Percentiles rank a stretch among this genome's conserved stretches.
Conservation (phyloP, 176 grass and related monocot species). For the Musa beccarii region DNA sequence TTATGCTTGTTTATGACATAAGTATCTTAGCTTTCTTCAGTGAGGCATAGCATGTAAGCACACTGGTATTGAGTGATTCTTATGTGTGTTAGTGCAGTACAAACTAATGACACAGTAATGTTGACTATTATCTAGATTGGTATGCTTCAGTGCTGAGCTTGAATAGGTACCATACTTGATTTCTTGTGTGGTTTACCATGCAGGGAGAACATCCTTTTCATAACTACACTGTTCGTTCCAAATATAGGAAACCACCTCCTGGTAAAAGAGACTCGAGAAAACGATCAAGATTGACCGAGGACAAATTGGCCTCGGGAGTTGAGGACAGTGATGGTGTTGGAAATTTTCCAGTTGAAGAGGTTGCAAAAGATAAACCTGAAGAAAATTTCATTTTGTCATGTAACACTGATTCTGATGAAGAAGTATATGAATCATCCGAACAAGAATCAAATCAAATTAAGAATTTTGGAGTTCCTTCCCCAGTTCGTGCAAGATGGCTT, state of each 20-base stretch:
- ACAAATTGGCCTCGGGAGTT: slow-evolving; percentile 28
- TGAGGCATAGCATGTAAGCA: no score
- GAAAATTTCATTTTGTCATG: slow-evolving; percentile 28
- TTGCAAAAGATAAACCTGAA: slow-evolving; percentile 29
- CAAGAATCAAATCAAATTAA: slow-evolving; percentile 18
- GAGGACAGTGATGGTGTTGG: slow-evolving; percentile 17
- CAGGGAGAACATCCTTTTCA: slow-evolving; percentile 92
- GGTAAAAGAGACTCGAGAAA: slow-evolving; percentile 30
- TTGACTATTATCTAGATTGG: no score
- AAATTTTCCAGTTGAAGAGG: slow-evolving; percentile 19
- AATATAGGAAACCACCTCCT: slow-evolving; percentile 57
- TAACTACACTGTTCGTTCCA: slow-evolving; percentile 83
- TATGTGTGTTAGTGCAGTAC: no score
- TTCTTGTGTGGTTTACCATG: slow-evolving; percentile 9
- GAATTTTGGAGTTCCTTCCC: slow-evolving; percentile 20
- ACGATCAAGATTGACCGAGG: slow-evolving; percentile 21
- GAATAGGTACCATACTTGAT: background rate
- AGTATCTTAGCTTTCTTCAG: no score
- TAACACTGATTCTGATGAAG: slow-evolving; percentile 21
- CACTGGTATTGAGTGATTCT: no score
- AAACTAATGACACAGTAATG: background rate
- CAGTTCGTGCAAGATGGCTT: slow-evolving; percentile 74
- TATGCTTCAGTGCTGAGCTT: background rate
- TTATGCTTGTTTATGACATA: no score
- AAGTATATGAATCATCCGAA: slow-evolving; percentile 13